Conservation (phyloP, 805 yeast genomes). For the Kockiozyma suomiensis region DNA sequence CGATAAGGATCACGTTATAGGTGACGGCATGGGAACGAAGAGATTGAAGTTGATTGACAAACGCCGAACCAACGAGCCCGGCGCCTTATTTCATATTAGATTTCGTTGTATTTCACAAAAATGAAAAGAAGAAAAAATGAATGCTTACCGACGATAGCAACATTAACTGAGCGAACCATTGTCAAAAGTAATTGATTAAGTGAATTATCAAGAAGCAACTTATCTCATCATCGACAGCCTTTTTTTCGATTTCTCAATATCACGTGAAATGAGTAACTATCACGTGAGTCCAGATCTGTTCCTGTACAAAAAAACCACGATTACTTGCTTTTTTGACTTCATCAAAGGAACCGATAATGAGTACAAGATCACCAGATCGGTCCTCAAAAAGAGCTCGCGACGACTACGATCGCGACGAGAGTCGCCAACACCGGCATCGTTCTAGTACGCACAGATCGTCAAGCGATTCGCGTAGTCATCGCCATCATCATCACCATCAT, state of each 20-base stretch:
- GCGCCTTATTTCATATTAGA: slow-evolving; percentile 52
- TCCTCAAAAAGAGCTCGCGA: too few relatives aligned
- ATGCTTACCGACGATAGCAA: slow-evolving; percentile 70
- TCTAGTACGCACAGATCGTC: not conserved
- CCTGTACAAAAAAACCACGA: too few relatives aligned
- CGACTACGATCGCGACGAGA: too few relatives aligned
- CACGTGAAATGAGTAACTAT: not conserved
- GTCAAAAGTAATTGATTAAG: too few relatives aligned
- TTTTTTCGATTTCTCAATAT: not conserved
- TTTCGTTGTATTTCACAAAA: not conserved
- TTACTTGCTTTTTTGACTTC: too few relatives aligned
- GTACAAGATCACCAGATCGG: too few relatives aligned
- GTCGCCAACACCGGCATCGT: not conserved
- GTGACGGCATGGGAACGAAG: slow-evolving; percentile 50
- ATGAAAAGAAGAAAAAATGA: not conserved
- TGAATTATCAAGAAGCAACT: too few relatives aligned
- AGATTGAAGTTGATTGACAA: slow-evolving; percentile 62
- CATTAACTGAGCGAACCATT: slow-evolving; percentile 61
- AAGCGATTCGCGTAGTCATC: not conserved
- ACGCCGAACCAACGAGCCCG: slow-evolving; percentile 94
- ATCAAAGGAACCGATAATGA: too few relatives aligned
- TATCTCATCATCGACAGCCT: too few relatives aligned
- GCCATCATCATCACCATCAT: slow-evolving; percentile 4
- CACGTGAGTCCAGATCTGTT: too few relatives aligned
- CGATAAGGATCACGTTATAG: slow-evolving; percentile 78